Evolutionary conservation across 208 protist species (phyloP), one percentile per base, ranked within the genome.

Genomic region (Leishmania tarentolae): DNA sequence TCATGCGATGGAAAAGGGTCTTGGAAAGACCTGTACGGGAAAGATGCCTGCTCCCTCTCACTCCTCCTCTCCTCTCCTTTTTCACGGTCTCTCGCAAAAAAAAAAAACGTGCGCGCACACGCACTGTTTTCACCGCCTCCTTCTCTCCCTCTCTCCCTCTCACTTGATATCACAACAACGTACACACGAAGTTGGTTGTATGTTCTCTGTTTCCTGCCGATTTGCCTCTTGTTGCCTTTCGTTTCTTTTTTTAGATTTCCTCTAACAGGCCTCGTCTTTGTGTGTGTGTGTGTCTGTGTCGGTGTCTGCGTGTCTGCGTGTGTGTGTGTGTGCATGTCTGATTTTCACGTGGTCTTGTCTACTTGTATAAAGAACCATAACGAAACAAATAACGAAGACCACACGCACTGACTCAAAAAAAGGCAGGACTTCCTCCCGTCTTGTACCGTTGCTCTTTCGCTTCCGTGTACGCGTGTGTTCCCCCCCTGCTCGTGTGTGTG

Each of bases 121-220:
- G 31, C 57, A 63, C 57, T 63, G 21, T 42, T 71, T 28, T 15
- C 35, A 71, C 40, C 5, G 7, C 0, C 40, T 44, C 15, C 24
- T 15, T 11, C 44, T 73, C 44, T 50, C 28, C 52, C 44, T 4
- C 44, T 21, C n/a, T 52, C 21, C 40, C n/a, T 69, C 40, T 50
- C n/a, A 5, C 46, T 69, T 47, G 2, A n/a, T 21, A 24, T 2
- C 50, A 40, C 69, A 73, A 24, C 24, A 31, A 73, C 40, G 31
- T 9, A 71, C 42, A 71, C 46, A 73, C 69, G 17, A 24, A 73
- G 69, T 73, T 73, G 44, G 69, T 73, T 73, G 69, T 53, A 53
- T 44, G 69, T 50, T 7, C 69, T 52, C 69, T 73, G 50, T 71
- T 37, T 31, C n/a, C 17, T 50, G 44, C 28, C 24, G 44, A 53